These are phyloP conservation scores for Colletotrichum chrysophilum DNA, from an alignment of 2,329 filamentous ascomycete species.

Conservation along the genomic window DNA sequence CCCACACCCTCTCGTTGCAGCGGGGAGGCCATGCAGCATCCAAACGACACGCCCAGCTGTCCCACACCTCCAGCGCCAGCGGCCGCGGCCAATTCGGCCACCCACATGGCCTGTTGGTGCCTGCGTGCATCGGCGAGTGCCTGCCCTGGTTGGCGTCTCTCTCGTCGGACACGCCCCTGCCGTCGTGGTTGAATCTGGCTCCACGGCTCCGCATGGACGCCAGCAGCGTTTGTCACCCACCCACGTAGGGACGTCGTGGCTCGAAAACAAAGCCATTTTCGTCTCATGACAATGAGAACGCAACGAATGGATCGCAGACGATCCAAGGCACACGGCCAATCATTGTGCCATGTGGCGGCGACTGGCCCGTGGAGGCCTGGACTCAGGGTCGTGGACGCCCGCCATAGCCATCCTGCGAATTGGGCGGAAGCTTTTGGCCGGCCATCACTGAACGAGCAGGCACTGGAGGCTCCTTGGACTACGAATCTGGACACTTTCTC, in stretches of 20 bases:
- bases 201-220: neutral
- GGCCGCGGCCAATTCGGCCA: neutral
- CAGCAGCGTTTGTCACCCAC: neutral
- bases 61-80: neutral
- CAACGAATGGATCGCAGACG: neutral
- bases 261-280: neutral
- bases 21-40: neutral
- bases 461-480: neutral
- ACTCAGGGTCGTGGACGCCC: neutral
- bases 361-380: neutral
- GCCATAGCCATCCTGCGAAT: neutral
- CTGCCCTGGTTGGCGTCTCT: neutral
- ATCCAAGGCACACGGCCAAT: neutral
- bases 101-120: neutral
- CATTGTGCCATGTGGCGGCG: neutral
- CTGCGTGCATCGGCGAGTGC: neutral
- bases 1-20: neutral
- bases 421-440: neutral
- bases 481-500: neutral
- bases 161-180: neutral
- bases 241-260: neutral
- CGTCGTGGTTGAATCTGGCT: neutral
- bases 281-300: neutral
- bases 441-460: neutral
- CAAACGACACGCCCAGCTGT: neutral